phyloP scores from a whole-genome alignment of 306 rosid species.

The Quercus dentata region DNA sequence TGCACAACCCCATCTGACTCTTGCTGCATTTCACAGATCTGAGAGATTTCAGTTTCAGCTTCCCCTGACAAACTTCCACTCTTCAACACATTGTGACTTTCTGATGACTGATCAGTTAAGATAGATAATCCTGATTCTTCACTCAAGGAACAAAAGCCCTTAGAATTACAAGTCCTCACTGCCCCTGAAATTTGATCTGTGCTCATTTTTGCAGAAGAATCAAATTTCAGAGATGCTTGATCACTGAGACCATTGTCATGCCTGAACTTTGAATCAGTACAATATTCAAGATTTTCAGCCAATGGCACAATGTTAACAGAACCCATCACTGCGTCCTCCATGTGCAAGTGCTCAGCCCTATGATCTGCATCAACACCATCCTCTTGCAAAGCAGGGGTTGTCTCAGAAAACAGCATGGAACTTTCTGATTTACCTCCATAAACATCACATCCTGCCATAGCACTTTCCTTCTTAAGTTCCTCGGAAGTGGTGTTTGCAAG shows the following conservation, averaged over 20 bases:
- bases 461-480: constrained; percentile 26
- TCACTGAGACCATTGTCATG: constrained; percentile 1
- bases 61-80: constrained; percentile 17
- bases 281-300: constrained; percentile 19
- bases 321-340: constrained; percentile 20
- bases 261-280: constrained; percentile 14
- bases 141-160: constrained; percentile 24
- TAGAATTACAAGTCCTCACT: constrained; percentile 16
- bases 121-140: constrained; percentile 24
- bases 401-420: constrained; percentile 22
- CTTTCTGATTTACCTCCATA: constrained; percentile 15
- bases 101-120: constrained; percentile 19
- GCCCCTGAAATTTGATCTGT: constrained; percentile 16
- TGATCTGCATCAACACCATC: constrained; percentile 28
- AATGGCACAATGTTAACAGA: constrained; percentile 21
- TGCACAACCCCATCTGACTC: constrained; percentile 2
- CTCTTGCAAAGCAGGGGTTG: constrained; percentile 15
- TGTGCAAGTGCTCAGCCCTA: constrained; percentile 15
- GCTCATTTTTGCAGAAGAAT: constrained; percentile 24
- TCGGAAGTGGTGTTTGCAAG: constrained; percentile 28
- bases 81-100: constrained; percentile 18
- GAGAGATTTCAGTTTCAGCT: constrained; percentile 26
- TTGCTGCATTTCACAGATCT: constrained; percentile 23
- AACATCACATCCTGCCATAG: constrained; percentile 18
- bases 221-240: constrained; percentile 18